Evolutionary conservation across 176 grass and related monocot genomes (phyloP).

Genomic region (Carex myosuroides): DNA sequence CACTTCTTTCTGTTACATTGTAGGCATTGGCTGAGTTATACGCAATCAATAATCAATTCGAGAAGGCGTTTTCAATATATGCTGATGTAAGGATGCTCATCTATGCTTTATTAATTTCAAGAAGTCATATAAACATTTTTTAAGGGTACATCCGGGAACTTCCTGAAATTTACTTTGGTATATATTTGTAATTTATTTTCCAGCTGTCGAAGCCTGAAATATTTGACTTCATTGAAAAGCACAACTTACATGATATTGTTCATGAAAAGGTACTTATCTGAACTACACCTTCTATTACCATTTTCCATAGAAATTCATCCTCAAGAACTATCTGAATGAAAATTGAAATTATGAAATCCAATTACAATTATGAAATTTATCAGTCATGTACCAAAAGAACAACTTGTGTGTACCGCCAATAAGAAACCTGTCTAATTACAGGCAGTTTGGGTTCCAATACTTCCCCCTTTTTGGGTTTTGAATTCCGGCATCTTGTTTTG

Average conservation of each 20-base stretch:
- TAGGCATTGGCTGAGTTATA: slow-evolving; percentile 90
- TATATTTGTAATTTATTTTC: not conserved
- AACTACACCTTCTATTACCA: not conserved
- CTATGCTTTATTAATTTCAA: slow-evolving; percentile 15
- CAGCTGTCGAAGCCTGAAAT: slow-evolving; percentile 84
- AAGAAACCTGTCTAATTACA: not conserved
- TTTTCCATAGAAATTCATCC: not conserved
- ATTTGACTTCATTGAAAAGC: slow-evolving; percentile 90
- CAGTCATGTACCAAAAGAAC: not conserved
- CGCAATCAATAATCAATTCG: slow-evolving; percentile 57
- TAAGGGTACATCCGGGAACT: not conserved
- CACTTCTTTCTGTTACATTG: slow-evolving; percentile 16
- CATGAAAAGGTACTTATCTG: slow-evolving; percentile 59
- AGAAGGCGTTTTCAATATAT: slow-evolving; percentile 78
- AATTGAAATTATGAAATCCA: not conserved
- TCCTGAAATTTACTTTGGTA: not conserved
- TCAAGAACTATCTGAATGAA: not conserved
- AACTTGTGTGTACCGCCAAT: not conserved
- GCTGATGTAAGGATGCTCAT: slow-evolving; percentile 73
- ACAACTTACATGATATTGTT: slow-evolving; percentile 60
- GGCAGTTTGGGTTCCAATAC: not conserved
- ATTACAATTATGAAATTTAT: not conserved
- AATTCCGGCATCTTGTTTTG: not conserved
- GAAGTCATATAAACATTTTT: slow-evolving; percentile 4
- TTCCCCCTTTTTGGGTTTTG: not conserved